Evolutionary conservation across 2,329 filamentous ascomycete genomes (phyloP).

Genomic region (Talaromyces sp.): DNA sequence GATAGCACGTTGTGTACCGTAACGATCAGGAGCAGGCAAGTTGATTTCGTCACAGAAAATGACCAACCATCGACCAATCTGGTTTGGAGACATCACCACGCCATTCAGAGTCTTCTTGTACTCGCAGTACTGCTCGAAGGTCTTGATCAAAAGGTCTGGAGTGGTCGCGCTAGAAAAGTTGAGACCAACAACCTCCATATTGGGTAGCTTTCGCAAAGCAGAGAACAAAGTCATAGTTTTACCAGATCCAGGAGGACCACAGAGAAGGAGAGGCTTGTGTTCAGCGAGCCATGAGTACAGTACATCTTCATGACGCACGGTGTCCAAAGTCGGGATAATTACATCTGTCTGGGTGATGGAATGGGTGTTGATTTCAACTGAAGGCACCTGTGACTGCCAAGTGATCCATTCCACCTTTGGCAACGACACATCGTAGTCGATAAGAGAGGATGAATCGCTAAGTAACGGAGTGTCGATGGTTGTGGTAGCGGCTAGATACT

Average conservation of each 20-base stretch:
- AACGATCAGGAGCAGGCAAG: constrained; percentile 93
- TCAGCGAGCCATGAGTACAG: constrained; percentile 99
- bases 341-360: constrained; percentile 97
- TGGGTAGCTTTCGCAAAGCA: constrained; percentile 90
- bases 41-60: constrained; percentile 99
- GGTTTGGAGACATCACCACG: constrained; percentile 89
- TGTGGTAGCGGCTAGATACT: constrained; percentile 76
- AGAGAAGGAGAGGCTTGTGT: constrained; percentile 94
- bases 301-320: constrained; percentile 96
- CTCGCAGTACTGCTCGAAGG: constrained; percentile 98
- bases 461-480: constrained; percentile 82
- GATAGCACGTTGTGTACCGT: constrained; percentile 94
- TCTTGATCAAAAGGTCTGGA: constrained; percentile 96
- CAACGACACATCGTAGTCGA: constrained; percentile 89
- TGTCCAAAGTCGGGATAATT: constrained; percentile 96
- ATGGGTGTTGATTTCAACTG: constrained; percentile 95
- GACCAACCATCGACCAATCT: constrained; percentile 96
- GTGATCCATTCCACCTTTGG: constrained; percentile 85
- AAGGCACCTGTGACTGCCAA: constrained; percentile 94
- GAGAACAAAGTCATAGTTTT: constrained; percentile 99
- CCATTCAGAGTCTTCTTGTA: constrained; percentile 98
- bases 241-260: constrained; percentile 94
- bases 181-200: constrained; percentile 98
- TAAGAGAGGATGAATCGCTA: constrained; percentile 77
- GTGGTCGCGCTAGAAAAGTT: constrained; percentile 99